Conservation (phyloP, 345 rosid species). For the Trapa incisa region DNA sequence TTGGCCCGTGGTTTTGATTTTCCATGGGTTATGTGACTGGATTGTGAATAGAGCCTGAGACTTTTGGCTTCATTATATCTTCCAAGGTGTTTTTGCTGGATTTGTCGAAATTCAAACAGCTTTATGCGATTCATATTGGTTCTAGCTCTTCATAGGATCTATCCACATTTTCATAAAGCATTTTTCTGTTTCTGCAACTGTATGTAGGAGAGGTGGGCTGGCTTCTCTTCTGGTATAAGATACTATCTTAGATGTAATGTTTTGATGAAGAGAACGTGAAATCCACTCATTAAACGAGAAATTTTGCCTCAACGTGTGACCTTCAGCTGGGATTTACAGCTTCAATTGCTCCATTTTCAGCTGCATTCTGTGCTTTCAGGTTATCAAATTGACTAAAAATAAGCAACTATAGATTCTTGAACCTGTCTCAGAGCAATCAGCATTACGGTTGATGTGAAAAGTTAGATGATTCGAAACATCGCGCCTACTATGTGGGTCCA, state of each 20-base stretch:
- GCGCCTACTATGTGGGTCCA: neutral
- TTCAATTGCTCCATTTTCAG: neutral
- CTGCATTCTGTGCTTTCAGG: neutral
- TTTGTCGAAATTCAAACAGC: neutral
- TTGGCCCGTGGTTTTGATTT: no score
- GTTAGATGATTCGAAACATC: neutral
- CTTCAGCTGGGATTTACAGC: neutral
- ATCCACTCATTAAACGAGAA: no score
- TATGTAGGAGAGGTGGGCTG: neutral
- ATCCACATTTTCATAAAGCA: neutral
- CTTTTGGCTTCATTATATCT: neutral
- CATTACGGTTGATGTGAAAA: neutral
- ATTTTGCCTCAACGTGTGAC: no score
- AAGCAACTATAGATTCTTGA: neutral
- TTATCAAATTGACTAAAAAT: neutral
- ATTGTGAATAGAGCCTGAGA: no score
- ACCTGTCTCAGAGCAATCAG: neutral
- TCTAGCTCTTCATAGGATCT: neutral
- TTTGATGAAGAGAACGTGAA: neutral
- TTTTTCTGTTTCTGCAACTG: neutral
- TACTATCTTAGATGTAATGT: neutral
- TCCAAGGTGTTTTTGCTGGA: neutral
- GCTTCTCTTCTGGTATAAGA: neutral
- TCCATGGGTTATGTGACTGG: neutral
- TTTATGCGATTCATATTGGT: neutral